A percentile compares a stretch with the other conserved stretches of the same genome.
These are phyloP conservation scores for Rhizopogon salebrosus DNA, from an alignment of 768 basidiomycete species.

Conservation along the genomic window DNA sequence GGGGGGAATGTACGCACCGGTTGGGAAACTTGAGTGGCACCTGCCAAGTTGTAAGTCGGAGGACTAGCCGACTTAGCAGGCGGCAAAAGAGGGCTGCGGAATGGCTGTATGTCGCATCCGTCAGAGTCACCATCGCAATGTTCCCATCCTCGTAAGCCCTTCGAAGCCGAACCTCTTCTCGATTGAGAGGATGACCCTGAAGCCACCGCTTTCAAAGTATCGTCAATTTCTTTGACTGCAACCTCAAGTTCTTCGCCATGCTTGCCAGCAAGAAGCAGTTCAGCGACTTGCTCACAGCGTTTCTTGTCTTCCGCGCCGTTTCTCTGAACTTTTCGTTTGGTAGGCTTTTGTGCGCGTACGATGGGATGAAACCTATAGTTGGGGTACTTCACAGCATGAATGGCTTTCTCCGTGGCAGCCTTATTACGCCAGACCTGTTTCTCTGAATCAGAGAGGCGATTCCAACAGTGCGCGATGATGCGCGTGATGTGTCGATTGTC, in stretches of 20 bases:
- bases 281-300: conserved; percentile 47
- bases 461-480: conserved; percentile 53
- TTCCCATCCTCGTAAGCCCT: neutral
- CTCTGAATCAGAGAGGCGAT: conserved; percentile 42
- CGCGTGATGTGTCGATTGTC: conserved; percentile 57
- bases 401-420: conserved; percentile 47
- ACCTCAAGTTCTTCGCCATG: conserved; percentile 41
- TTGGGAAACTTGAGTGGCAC: neutral
- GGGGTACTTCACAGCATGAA: conserved; percentile 45
- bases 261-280: conserved; percentile 46
- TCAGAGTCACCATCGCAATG: conserved; percentile 1
- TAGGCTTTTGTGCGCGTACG: conserved; percentile 35
- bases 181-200: neutral
- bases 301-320: conserved; percentile 42
- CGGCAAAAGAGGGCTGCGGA: conserved; percentile 27
- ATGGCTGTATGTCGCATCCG: conserved; percentile 13
- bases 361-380: conserved; percentile 51
- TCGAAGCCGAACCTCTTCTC: neutral
- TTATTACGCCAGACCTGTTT: conserved; percentile 46
- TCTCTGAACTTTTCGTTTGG: conserved; percentile 48
- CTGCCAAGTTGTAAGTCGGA: neutral
- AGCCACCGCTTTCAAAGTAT: neutral
- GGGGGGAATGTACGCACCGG: neutral
- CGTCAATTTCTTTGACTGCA: conserved; percentile 35
- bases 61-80: conserved; percentile 7